A percentile compares a stretch with the other conserved stretches of the same genome.
These are phyloP conservation scores for Hemisphaericaspora xylanilytica DNA, from an alignment of 1,139 yeast genomes.

Conservation along the genomic window DNA sequence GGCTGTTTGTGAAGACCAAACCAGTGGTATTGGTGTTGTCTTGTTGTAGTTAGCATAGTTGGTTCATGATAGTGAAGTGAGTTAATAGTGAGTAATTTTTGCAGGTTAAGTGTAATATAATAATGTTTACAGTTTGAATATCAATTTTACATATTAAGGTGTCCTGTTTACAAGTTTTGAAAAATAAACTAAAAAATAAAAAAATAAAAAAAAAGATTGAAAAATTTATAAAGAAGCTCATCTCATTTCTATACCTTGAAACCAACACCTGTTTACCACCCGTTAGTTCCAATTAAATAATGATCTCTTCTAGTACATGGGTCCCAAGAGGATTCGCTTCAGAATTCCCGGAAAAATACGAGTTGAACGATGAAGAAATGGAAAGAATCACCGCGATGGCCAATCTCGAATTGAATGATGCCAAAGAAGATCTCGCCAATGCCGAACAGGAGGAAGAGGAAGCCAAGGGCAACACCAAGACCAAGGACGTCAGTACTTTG, in stretches of 20 bases:
- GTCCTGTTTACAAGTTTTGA: too few relatives aligned
- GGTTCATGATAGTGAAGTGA: neutral
- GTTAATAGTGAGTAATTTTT: neutral
- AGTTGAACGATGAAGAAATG: slow-evolving; percentile 88
- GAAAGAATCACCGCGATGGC: slow-evolving; percentile 87
- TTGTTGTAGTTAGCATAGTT: slow-evolving; percentile 56
- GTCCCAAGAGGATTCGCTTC: slow-evolving; percentile 95
- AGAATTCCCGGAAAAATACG: slow-evolving; percentile 88
- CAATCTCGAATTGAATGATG: slow-evolving; percentile 74
- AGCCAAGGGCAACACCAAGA: slow-evolving; percentile 19
- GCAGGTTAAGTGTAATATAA: neutral
- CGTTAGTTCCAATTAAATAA: too few relatives aligned
- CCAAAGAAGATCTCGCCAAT: slow-evolving; percentile 56
- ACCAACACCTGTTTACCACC: too few relatives aligned
- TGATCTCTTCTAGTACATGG: slow-evolving; percentile 94
- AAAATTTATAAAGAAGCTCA: slow-evolving; percentile 3
- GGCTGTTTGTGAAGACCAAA: slow-evolving; percentile 47
- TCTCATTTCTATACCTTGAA: too few relatives aligned
- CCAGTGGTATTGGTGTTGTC: slow-evolving; percentile 89
- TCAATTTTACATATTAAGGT: too few relatives aligned
- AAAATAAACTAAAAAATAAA: too few relatives aligned
- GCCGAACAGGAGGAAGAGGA: slow-evolving; percentile 25
- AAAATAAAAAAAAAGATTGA: too few relatives aligned
- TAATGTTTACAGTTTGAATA: neutral
- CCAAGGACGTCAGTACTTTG: slow-evolving; percentile 19